phyloP scores from a whole-genome alignment of 2,329 filamentous ascomycete species.

The Teratosphaeria zuluensis region DNA sequence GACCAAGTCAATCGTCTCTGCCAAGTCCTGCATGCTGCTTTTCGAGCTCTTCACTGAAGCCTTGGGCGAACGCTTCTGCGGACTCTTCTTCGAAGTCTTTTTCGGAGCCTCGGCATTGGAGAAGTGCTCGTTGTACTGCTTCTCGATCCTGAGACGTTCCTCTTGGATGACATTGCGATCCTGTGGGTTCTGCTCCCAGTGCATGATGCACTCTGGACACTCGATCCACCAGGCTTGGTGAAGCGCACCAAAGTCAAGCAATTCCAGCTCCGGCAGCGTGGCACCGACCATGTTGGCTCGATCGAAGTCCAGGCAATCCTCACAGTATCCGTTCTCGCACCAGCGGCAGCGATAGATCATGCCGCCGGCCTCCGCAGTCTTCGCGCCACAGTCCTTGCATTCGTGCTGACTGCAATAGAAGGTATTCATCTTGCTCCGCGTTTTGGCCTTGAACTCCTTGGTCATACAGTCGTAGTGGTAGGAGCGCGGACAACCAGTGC shows the following conservation, averaged over 20 bases:
- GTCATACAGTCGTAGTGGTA: conserved; percentile 46
- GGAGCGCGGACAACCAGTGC: conserved; percentile 44
- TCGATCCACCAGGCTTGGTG: conserved; percentile 44
- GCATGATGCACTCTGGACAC: conserved; percentile 36
- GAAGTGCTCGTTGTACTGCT: conserved; percentile 1
- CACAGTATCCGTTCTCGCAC: conserved; percentile 48
- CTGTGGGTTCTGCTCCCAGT: conserved; percentile 3
- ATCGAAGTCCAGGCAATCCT: conserved; percentile 49
- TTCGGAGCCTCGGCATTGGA: neutral
- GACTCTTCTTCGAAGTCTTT: too few relatives aligned
- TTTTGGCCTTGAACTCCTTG: conserved; percentile 30
- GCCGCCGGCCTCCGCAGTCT: conserved; percentile 40
- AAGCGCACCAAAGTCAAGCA: conserved; percentile 36
- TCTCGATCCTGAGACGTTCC: conserved; percentile 4
- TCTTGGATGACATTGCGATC: conserved; percentile 3
- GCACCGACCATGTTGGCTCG: conserved; percentile 42
- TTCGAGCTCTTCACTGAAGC: too few relatives aligned
- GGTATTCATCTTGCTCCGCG: conserved; percentile 29
- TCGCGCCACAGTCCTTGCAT: conserved; percentile 45
- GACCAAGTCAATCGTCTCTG: too few relatives aligned
- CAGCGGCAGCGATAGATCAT: conserved; percentile 45
- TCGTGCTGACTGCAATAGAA: conserved; percentile 49
- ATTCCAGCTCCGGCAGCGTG: conserved; percentile 42
- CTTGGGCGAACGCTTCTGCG: too few relatives aligned
- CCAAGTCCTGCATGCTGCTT: too few relatives aligned